These are phyloP conservation scores for Aspergillus japonicus DNA, from an alignment of 2,329 filamentous ascomycete genomes.

Conservation along the genomic window DNA sequence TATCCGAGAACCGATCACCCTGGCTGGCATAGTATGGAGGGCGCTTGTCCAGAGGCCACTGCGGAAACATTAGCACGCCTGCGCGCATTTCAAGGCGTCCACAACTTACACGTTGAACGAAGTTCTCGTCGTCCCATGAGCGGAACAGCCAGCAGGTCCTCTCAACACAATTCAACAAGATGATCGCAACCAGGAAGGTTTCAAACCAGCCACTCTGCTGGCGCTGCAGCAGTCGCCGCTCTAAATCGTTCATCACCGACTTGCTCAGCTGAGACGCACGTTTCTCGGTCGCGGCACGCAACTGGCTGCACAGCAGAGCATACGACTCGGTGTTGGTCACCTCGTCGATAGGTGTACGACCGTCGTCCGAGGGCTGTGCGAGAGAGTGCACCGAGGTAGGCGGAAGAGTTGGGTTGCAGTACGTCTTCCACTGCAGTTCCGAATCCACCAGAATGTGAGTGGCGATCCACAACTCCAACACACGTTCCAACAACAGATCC, in stretches of 20 bases:
- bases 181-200: constrained; percentile 59
- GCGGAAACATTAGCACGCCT: constrained; percentile 4
- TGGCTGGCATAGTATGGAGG: constrained; percentile 55
- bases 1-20: constrained; percentile 58
- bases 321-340: constrained; percentile 47
- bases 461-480: constrained; percentile 57
- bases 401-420: constrained; percentile 46
- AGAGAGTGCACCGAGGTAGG: constrained; percentile 38
- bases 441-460: constrained; percentile 55
- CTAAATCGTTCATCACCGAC: constrained; percentile 58
- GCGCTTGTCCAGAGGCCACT: constrained; percentile 57
- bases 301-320: constrained; percentile 52
- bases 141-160: constrained; percentile 59
- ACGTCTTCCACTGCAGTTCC: constrained; percentile 50
- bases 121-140: constrained; percentile 49
- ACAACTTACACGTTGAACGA: constrained; percentile 34
- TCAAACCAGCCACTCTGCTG: constrained; percentile 58
- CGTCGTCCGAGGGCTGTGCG: constrained; percentile 40
- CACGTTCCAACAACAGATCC: constrained; percentile 51
- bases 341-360: constrained; percentile 41
- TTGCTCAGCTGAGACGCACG: constrained; percentile 54
- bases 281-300: constrained; percentile 56
- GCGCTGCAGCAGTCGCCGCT: constrained; percentile 58
- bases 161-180: constrained; percentile 60
- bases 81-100: neutral